Evolutionary conservation across 2,329 filamentous ascomycete species (phyloP).

Genomic region (Botrytis tulipae): DNA sequence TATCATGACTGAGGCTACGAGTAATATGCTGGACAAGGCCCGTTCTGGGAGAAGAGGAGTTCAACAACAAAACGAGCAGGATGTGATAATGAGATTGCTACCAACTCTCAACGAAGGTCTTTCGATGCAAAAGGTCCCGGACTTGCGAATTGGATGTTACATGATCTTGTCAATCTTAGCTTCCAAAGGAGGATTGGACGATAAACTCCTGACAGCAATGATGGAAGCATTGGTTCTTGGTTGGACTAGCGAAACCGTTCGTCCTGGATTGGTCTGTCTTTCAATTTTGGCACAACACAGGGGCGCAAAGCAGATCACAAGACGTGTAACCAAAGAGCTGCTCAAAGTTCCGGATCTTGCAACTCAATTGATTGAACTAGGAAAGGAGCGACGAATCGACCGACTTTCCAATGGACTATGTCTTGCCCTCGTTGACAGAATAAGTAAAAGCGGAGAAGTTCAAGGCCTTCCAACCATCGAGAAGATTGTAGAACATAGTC

Average conservation of each 20-base stretch:
- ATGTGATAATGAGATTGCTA: slow-evolving; percentile 65
- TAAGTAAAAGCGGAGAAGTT: slow-evolving; percentile 59
- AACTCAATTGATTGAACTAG: slow-evolving; percentile 59
- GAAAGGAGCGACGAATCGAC: slow-evolving; percentile 64
- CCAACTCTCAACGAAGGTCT: slow-evolving; percentile 76
- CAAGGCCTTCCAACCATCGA: slow-evolving; percentile 59
- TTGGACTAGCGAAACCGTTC: slow-evolving; percentile 71
- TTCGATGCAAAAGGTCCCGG: slow-evolving; percentile 69
- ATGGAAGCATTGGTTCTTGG: slow-evolving; percentile 84
- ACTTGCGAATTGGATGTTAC: slow-evolving; percentile 82
- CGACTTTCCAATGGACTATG: slow-evolving; percentile 72
- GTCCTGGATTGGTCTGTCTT: slow-evolving; percentile 74
- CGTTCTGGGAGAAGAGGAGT: slow-evolving; percentile 73
- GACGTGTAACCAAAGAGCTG: slow-evolving; percentile 66
- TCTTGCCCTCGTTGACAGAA: slow-evolving; percentile 59
- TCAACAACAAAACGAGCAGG: slow-evolving; percentile 78
- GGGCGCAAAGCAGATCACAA: slow-evolving; percentile 65
- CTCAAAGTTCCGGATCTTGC: slow-evolving; percentile 61
- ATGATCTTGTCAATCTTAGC: slow-evolving; percentile 87
- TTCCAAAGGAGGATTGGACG: slow-evolving; percentile 75
- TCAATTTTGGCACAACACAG: slow-evolving; percentile 80
- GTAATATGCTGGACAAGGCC: slow-evolving; percentile 74
- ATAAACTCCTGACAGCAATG: slow-evolving; percentile 76
- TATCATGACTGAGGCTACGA: slow-evolving; percentile 79
- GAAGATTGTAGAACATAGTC: slow-evolving; percentile 56